Percentiles rank a stretch among this genome's conserved stretches.
Evolutionary conservation across 2,329 filamentous ascomycete genomes (phyloP).

Genomic region (Zymoseptoria brevis): DNA sequence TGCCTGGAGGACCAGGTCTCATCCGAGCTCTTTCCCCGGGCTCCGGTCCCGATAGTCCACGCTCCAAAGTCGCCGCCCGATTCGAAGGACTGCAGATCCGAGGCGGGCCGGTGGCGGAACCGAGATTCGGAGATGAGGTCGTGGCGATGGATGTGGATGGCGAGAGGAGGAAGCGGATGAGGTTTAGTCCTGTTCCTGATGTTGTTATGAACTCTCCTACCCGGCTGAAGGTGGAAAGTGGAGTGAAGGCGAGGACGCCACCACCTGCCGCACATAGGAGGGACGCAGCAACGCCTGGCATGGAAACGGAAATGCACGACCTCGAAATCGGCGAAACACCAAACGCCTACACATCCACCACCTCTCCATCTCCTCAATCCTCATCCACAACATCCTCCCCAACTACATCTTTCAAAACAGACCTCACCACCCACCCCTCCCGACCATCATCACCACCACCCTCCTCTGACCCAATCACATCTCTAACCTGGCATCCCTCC

Average conservation of each 20-base stretch:
- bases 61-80: conserved; percentile 23
- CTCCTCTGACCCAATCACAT: conserved; percentile 12
- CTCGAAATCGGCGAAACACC: conserved; percentile 15
- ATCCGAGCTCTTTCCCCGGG: conserved; percentile 13
- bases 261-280: neutral
- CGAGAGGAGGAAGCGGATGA: neutral
- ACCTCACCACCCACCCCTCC: conserved; percentile 7
- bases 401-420: conserved; percentile 2
- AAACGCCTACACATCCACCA: conserved; percentile 13
- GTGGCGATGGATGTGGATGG: neutral
- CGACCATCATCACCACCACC: neutral
- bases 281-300: neutral
- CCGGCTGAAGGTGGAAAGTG: neutral
- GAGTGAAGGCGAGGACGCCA: neutral
- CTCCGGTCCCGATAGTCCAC: conserved; percentile 23
- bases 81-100: conserved; percentile 18
- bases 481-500: conserved; percentile 49
- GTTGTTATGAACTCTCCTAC: neutral
- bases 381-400: neutral
- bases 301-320: neutral
- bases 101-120: neutral
- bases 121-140: neutral
- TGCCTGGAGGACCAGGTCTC: neutral
- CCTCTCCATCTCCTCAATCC: conserved; percentile 9
- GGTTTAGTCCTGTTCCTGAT: neutral